Evolutionary conservation across 768 basidiomycete genomes (phyloP).

Genomic region (Tulasnella sp.): DNA sequence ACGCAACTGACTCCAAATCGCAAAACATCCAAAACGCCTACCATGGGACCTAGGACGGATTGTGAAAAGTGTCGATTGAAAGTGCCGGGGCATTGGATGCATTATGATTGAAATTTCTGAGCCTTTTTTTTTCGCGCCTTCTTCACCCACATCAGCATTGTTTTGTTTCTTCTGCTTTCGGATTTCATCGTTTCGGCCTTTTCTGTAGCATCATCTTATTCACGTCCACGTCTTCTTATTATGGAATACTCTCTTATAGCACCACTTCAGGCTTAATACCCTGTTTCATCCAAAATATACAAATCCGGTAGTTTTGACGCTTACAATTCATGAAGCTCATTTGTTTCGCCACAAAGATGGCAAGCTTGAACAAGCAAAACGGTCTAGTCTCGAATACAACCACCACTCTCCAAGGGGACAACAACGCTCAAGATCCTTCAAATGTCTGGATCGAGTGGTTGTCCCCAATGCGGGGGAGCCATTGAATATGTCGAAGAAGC

Average conservation of each 20-base stretch:
- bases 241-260: too few species aligned
- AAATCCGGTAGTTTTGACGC: too few species aligned
- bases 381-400: neutral
- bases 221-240: too few species aligned
- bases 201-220: neutral
- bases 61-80: slow-evolving; percentile 52
- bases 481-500: slow-evolving; percentile 14
- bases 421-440: neutral
- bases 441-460: neutral
- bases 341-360: too few species aligned
- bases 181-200: neutral
- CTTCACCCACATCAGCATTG: neutral
- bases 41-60: slow-evolving; percentile 59
- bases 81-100: slow-evolving; percentile 61
- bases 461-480: slow-evolving; percentile 9
- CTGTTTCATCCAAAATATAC: neutral
- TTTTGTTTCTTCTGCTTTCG: neutral
- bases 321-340: too few species aligned
- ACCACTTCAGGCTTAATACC: neutral
- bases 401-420: neutral
- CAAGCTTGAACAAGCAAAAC: too few species aligned
- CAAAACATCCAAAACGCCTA: slow-evolving; percentile 31
- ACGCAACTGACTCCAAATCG: neutral
- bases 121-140: neutral
- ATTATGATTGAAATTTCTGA: slow-evolving; percentile 34